A percentile compares a stretch with the other conserved stretches of the same genome.
phyloP scores from a whole-genome alignment of 805 yeast species.

The Wickerhamiella allomyrinae region DNA sequence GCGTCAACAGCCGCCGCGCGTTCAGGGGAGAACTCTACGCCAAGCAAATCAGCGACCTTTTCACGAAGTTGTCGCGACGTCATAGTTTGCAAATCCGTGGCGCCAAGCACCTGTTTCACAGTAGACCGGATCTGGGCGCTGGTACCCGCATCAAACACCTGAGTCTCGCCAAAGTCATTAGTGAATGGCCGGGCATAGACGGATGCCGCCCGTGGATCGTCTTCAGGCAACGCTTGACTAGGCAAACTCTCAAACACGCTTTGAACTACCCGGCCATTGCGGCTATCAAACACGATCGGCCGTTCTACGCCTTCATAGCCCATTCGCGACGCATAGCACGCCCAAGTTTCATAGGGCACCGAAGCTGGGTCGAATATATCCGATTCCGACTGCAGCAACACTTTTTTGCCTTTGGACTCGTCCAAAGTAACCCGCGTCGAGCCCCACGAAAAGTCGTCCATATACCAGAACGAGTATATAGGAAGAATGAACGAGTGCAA shows the following conservation, averaged over 20 bases:
- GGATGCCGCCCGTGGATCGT: background rate
- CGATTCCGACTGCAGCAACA: slow-evolving; percentile 23
- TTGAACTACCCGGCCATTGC: slow-evolving; percentile 23
- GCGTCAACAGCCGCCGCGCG: slow-evolving; percentile 21
- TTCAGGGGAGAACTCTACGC: slow-evolving; percentile 22
- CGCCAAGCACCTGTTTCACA: slow-evolving; percentile 21
- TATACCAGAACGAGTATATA: slow-evolving; percentile 47
- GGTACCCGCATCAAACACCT: slow-evolving; percentile 17
- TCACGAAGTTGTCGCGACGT: slow-evolving; percentile 25
- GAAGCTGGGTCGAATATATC: slow-evolving; percentile 25
- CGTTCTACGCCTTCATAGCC: slow-evolving; percentile 28
- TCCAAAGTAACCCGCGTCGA: slow-evolving; percentile 45
- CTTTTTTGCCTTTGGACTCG: slow-evolving; percentile 37
- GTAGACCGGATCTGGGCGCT: slow-evolving; percentile 21
- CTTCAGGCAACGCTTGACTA: background rate
- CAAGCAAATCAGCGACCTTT: slow-evolving; percentile 25
- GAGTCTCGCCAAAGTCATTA: background rate
- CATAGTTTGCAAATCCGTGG: slow-evolving; percentile 24
- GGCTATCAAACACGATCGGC: slow-evolving; percentile 22
- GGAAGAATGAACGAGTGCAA: slow-evolving; percentile 49
- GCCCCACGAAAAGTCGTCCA: slow-evolving; percentile 55
- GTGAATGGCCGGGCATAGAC: background rate
- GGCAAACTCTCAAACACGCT: slow-evolving; percentile 14
- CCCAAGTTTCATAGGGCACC: slow-evolving; percentile 29
- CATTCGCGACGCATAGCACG: slow-evolving; percentile 24